Conservation (phyloP, 106 monocot genomes). For the Dioscorea zingiberensis region DNA sequence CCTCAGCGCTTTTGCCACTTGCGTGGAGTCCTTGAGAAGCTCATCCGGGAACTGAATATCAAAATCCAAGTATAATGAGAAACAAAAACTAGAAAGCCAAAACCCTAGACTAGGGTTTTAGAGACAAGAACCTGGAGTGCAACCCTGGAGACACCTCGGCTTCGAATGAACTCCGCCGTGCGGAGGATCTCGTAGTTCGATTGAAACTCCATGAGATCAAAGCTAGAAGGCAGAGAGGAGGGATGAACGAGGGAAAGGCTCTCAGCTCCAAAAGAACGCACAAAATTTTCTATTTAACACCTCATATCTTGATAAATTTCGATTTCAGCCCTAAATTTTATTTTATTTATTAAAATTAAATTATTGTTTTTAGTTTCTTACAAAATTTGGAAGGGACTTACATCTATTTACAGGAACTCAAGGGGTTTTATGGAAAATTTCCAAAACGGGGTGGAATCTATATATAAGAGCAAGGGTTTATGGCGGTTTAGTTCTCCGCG, state of each 20-base stretch:
- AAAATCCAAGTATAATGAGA: not conserved
- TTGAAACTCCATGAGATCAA: slow-evolving; percentile 21
- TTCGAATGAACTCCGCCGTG: slow-evolving; percentile 35
- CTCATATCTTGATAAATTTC: too few species aligned
- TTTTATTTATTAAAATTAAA: too few species aligned
- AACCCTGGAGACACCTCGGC: slow-evolving; percentile 22
- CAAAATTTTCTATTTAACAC: too few species aligned
- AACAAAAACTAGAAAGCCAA: not conserved
- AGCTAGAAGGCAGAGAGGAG: not conserved
- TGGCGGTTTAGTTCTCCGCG: too few species aligned
- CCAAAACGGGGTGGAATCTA: too few species aligned
- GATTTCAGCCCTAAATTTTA: too few species aligned
- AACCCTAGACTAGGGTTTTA: not conserved
- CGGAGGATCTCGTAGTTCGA: slow-evolving; percentile 31
- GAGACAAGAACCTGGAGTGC: slow-evolving; percentile 26
- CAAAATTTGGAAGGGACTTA: too few species aligned
- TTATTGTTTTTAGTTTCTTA: too few species aligned
- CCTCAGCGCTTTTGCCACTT: slow-evolving; percentile 54
- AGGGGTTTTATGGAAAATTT: too few species aligned
- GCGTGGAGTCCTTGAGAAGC: slow-evolving; percentile 68
- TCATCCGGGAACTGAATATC: slow-evolving; percentile 74
- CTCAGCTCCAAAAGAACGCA: not conserved
- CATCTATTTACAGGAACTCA: too few species aligned
- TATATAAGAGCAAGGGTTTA: too few species aligned
- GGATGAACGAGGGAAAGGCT: not conserved